Conservation (phyloP, 345 rosid species). For the Melaleuca alternifolia region DNA sequence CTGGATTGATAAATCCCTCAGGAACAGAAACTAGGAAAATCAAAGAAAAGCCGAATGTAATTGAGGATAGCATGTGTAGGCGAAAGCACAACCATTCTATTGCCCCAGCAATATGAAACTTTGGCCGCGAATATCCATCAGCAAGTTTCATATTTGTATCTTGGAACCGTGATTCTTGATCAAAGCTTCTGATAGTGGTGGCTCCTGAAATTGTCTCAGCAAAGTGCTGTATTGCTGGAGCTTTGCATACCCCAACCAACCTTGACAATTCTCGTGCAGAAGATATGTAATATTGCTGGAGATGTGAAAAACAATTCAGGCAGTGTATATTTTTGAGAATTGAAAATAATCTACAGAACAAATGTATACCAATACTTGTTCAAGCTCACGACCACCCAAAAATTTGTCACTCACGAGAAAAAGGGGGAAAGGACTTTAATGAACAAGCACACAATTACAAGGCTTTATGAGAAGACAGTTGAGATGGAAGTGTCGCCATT, state of each 20-base stretch:
- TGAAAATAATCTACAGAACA: neutral
- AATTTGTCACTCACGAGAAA: neutral
- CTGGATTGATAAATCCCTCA: conserved; percentile 50
- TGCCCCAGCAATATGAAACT: conserved; percentile 49
- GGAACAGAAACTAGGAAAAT: conserved; percentile 58
- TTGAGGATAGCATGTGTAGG: conserved; percentile 50
- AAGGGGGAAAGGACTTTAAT: neutral
- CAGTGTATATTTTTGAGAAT: neutral
- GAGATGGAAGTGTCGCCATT: neutral
- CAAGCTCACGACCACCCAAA: neutral
- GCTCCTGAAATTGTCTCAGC: conserved; percentile 75
- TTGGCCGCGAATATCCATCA: conserved; percentile 63
- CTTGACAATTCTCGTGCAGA: conserved; percentile 68
- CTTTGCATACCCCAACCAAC: conserved; percentile 70
- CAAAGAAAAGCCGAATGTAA: conserved; percentile 66
- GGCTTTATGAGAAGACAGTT: neutral
- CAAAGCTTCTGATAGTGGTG: conserved; percentile 75
- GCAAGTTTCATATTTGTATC: conserved; percentile 41
- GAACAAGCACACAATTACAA: neutral
- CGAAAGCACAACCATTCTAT: conserved; percentile 90
- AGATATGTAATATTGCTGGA: conserved; percentile 64
- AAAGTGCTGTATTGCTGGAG: conserved; percentile 79
- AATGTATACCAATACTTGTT: neutral
- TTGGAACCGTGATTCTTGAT: conserved; percentile 61
- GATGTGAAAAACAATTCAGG: neutral